Evolutionary conservation across 352 stramenopile genomes (phyloP).

Genomic region (Pythium guiyangense): DNA sequence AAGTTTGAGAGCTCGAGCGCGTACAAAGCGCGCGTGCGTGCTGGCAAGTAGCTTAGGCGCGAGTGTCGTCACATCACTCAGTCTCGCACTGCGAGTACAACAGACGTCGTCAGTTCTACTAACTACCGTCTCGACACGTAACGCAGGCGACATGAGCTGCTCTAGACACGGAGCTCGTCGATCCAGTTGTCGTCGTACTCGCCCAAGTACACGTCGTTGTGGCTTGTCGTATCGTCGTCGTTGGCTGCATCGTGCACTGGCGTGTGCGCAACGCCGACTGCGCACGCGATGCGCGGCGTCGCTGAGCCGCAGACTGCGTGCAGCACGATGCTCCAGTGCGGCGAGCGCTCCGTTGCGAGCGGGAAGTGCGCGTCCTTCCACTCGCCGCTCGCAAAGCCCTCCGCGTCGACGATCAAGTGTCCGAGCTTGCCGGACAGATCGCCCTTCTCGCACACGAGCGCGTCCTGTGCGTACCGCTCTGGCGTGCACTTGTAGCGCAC

Average conservation of each 20-base stretch:
- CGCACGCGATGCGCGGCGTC: constrained; percentile 35
- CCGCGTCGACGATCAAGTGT: constrained; percentile 16
- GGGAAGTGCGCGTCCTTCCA: constrained; percentile 36
- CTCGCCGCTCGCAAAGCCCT: constrained; percentile 11
- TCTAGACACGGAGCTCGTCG: constrained; percentile 12
- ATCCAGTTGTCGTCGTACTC: constrained; percentile 15
- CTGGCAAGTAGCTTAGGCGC: constrained; percentile 9
- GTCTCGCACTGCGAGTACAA: no score
- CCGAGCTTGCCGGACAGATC: constrained; percentile 47
- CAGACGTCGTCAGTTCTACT: no score
- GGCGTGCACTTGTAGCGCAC: constrained; percentile 31
- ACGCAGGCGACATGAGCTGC: no score
- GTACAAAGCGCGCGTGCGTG: constrained; percentile 73
- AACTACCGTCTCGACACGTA: background rate
- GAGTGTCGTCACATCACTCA: background rate
- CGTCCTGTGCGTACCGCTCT: constrained; percentile 20
- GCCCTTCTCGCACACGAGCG: constrained; percentile 31
- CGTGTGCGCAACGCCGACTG: constrained; percentile 10
- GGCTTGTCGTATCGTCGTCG: background rate
- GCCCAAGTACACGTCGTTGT: constrained; percentile 2
- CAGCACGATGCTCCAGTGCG: constrained; percentile 33
- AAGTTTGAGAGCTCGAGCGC: constrained; percentile 68
- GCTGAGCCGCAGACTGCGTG: constrained; percentile 15
- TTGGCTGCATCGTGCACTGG: background rate
- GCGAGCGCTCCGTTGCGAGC: constrained; percentile 14